These are phyloP conservation scores for Cyclocybe aegerita DNA, from an alignment of 768 basidiomycete genomes.

Conservation along the genomic window DNA sequence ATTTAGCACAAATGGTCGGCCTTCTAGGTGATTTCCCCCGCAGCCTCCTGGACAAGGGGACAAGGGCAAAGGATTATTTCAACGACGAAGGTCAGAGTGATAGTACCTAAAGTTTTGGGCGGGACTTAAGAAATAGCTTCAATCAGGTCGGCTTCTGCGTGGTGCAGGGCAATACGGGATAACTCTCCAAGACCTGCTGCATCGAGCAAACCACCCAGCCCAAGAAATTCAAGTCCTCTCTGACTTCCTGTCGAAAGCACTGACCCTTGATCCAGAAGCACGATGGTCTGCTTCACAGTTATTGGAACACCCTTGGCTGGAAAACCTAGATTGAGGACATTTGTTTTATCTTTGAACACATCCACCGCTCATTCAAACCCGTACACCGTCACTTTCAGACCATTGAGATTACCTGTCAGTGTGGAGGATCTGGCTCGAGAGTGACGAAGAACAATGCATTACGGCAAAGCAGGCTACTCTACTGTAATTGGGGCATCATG, in stretches of 20 bases:
- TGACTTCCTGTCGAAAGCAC: conserved; percentile 9
- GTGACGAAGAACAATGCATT: too few relatives aligned
- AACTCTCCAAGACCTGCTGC: not conserved
- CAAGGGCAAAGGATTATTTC: conserved; percentile 3
- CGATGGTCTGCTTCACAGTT: conserved; percentile 8
- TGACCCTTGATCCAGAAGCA: conserved; percentile 5
- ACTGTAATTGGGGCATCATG: too few relatives aligned
- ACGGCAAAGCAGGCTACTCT: too few relatives aligned
- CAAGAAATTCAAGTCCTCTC: conserved; percentile 1
- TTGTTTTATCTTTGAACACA: too few relatives aligned
- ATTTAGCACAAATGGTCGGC: conserved; percentile 7
- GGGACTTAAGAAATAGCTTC: not conserved
- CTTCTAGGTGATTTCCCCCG: conserved; percentile 1
- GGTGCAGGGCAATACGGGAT: conserved; percentile 5
- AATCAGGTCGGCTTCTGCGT: conserved; percentile 1
- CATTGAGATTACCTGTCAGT: not conserved
- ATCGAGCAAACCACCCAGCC: conserved; percentile 4
- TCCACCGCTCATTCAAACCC: too few relatives aligned
- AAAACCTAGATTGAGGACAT: too few relatives aligned
- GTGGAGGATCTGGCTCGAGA: too few relatives aligned
- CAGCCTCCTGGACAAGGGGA: not conserved
- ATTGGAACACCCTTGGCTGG: conserved; percentile 10
- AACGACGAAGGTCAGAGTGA: conserved; percentile 6
- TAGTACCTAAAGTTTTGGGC: not conserved
- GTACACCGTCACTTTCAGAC: not conserved